phyloP scores from a whole-genome alignment of 2,329 filamentous ascomycete genomes.

The Epichloe gansuensis region DNA sequence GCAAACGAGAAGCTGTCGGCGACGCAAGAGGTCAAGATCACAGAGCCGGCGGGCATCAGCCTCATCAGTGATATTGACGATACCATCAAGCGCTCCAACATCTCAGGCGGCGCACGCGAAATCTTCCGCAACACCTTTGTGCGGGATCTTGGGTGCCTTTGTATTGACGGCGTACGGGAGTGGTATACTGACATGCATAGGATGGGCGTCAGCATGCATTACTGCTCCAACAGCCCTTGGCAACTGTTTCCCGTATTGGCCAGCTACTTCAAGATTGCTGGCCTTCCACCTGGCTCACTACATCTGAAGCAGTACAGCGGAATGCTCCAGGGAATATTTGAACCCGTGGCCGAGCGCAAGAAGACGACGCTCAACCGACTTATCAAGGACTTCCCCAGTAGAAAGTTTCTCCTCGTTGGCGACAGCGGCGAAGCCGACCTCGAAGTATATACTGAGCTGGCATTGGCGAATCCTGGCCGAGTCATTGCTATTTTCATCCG shows the following conservation, averaged over 20 bases:
- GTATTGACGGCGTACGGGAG: constrained; percentile 73
- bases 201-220: constrained; percentile 81
- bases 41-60: constrained; percentile 69
- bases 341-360: constrained; percentile 91
- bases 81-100: constrained; percentile 91
- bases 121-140: constrained; percentile 96
- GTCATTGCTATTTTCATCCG: constrained; percentile 85
- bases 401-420: constrained; percentile 82
- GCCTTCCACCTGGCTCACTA: constrained; percentile 75
- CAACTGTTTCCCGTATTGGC: constrained; percentile 85
- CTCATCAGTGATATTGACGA: constrained; percentile 97
- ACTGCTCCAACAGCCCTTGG: constrained; percentile 99
- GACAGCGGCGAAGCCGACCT: constrained; percentile 95
- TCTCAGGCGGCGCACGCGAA: constrained; percentile 73
- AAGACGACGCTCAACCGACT: constrained; percentile 77
- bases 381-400: constrained; percentile 74
- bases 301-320: constrained; percentile 94
- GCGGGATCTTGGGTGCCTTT: constrained; percentile 67
- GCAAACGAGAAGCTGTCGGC: constrained; percentile 76
- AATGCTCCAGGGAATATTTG: constrained; percentile 96
- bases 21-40: constrained; percentile 64
- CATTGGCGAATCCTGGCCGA: constrained; percentile 65
- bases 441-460: constrained; percentile 94
- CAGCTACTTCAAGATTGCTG: constrained; percentile 68
- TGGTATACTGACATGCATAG: constrained; percentile 73